Conservation (phyloP, 805 yeast genomes). For the Metschnikowia arizonensis region DNA sequence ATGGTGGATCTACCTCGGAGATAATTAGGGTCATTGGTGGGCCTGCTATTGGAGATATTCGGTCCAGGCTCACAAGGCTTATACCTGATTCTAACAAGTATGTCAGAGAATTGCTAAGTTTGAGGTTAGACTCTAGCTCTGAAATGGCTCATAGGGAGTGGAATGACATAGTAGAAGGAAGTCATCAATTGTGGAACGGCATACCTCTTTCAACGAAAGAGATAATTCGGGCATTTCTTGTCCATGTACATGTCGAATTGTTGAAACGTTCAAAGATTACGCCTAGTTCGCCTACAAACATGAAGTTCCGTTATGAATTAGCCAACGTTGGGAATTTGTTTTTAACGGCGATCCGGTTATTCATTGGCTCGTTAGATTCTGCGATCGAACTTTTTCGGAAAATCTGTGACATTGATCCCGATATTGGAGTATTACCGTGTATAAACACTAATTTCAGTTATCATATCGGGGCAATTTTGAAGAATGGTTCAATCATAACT, state of each 20-base stretch:
- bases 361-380: constrained; percentile 79
- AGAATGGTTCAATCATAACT: constrained; percentile 67
- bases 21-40: constrained; percentile 84
- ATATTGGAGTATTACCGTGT: constrained; percentile 67
- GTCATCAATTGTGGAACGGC: constrained; percentile 62
- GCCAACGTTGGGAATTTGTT: constrained; percentile 87
- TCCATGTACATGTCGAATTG: constrained; percentile 75
- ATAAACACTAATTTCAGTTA: constrained; percentile 80
- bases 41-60: constrained; percentile 89
- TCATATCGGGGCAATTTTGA: constrained; percentile 74
- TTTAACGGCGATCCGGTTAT: constrained; percentile 74
- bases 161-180: constrained; percentile 74
- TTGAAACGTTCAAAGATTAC: constrained; percentile 56
- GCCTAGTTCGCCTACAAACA: constrained; percentile 23
- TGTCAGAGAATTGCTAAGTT: constrained; percentile 35
- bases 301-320: constrained; percentile 64
- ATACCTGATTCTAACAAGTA: constrained; percentile 50
- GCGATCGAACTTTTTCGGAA: constrained; percentile 73
- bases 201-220: constrained; percentile 62
- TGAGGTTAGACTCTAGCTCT: constrained; percentile 48
- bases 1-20: constrained; percentile 94
- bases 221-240: constrained; percentile 69
- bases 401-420: constrained; percentile 54
- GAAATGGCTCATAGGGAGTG: constrained; percentile 64
- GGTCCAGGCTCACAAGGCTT: constrained; percentile 74